Conservation (phyloP, 805 yeast genomes). For the Cyberlindnera maclurae region DNA sequence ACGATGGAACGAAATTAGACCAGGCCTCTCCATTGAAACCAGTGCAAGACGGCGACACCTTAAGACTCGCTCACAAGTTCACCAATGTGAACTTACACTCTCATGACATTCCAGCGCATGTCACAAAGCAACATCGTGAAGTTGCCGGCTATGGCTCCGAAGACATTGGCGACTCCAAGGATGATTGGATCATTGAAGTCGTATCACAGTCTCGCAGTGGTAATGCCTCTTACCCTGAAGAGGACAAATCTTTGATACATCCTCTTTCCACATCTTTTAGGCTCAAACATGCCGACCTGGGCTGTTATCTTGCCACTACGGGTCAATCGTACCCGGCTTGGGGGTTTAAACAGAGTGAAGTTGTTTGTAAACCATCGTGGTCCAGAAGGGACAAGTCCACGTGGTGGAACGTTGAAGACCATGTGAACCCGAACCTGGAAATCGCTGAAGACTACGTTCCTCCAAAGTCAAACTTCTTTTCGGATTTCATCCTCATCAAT, state of each 20-base stretch:
- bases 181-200: constrained; percentile 87
- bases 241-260: constrained; percentile 52
- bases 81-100: constrained; percentile 79
- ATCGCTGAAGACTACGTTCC: constrained; percentile 40
- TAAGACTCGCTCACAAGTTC: constrained; percentile 64
- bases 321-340: constrained; percentile 66
- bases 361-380: constrained; percentile 54
- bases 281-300: constrained; percentile 52
- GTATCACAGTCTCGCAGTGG: constrained; percentile 44
- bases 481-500: constrained; percentile 66
- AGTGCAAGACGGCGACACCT: constrained; percentile 54
- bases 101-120: constrained; percentile 72
- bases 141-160: constrained; percentile 82
- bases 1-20: constrained; percentile 12
- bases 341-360: constrained; percentile 84
- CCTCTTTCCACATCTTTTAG: constrained; percentile 75
- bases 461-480: constrained; percentile 69
- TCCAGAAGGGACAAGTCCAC: constrained; percentile 67
- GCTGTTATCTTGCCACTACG: constrained; percentile 74
- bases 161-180: constrained; percentile 68
- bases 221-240: constrained; percentile 32
- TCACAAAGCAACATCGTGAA: constrained; percentile 62
- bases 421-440: constrained; percentile 52
- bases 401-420: constrained; percentile 83
- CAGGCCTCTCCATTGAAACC: constrained; percentile 3